Evolutionary conservation across 768 basidiomycete species (phyloP).

Genomic region (Termitomyces sp.): DNA sequence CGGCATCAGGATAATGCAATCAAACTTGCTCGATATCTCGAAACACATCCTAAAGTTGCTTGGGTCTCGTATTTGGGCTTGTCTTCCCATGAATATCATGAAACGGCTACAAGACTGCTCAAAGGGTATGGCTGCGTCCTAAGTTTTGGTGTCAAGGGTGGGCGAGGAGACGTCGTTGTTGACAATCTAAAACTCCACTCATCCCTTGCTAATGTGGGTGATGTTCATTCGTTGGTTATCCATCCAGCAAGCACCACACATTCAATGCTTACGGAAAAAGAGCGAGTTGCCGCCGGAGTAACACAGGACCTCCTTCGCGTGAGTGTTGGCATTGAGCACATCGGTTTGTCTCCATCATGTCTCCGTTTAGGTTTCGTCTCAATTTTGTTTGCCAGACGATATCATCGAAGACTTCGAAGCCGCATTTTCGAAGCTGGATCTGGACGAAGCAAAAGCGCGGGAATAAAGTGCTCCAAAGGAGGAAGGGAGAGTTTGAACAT

Average conservation of each 20-base stretch:
- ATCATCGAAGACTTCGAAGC: constrained; percentile 8
- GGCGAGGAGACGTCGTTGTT: constrained; percentile 22
- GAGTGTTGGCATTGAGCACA: constrained; percentile 16
- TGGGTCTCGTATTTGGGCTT: constrained; percentile 68
- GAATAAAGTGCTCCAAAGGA: background rate
- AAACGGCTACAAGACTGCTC: constrained; percentile 39
- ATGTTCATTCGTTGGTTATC: constrained; percentile 57
- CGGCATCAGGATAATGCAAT: constrained; percentile 56
- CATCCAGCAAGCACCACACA: constrained; percentile 63
- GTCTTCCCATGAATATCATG: constrained; percentile 42
- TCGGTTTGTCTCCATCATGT: constrained; percentile 1
- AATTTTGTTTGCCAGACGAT: constrained; percentile 4
- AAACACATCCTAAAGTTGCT: constrained; percentile 45
- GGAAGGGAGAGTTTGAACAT: too few species aligned
- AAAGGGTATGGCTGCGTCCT: constrained; percentile 52
- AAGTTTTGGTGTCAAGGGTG: constrained; percentile 57
- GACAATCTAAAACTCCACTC: constrained; percentile 32
- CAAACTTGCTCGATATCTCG: constrained; percentile 34
- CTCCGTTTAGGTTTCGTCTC: background rate
- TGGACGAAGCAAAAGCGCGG: background rate
- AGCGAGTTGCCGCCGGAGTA: constrained; percentile 45
- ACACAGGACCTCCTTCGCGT: constrained; percentile 56
- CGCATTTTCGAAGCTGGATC: constrained; percentile 1
- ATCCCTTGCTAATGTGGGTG: constrained; percentile 34
- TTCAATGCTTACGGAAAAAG: constrained; percentile 43